Base-by-base conservation (phyloP, 495 filamentous ascomycete genomes). In the Choiromyces venosus region DNA sequence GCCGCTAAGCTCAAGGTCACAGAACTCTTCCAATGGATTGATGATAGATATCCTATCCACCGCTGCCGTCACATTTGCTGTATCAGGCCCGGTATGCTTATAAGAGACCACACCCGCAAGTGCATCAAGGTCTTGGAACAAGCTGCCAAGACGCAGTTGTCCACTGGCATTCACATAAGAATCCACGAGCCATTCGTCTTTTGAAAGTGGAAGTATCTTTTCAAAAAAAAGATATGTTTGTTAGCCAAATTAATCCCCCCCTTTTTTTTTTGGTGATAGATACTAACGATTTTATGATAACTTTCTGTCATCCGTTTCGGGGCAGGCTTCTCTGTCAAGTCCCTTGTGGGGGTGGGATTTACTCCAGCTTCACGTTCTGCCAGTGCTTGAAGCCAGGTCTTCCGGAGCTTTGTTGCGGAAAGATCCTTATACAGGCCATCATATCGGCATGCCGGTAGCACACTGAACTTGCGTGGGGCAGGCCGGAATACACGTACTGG, bases 121-220 rank as follows among this genome's bases (percentile, higher is more conserved):
- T 1, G 92, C 92, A 83, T 94, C 92, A 10, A 96, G 86, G 72
- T 94, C 92, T 89, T 93, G 93, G 73, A 94, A 86, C 21, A 93
- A 81, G 0, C 90, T 88, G 0, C 92, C 92, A 8, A 93, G 83
- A 85, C 89, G 84, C 64, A 91, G 88, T 77, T 91, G 86, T 4
- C 90, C 90, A 7, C 84, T 86, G 0, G 89, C 84, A 82, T 91
- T 91, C 70, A 90, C 83, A 76, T 92, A 92, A 18, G 87, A 87
- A 80, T 92, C 90, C 2, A 89, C 82, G 7, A 91, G 84, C 90
- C 89, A 91, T 73, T 89, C 88, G 80, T 91, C 90, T 80, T 87
- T 88, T 29, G 88, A 87, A 46, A 92, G 81, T 14, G 90, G 90
- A 65, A 92, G 82, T 19, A 89, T 79, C 89, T 91, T 83, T 25